Base-by-base conservation (phyloP, 2,329 filamentous ascomycete genomes). In the Penicillium sp. region DNA sequence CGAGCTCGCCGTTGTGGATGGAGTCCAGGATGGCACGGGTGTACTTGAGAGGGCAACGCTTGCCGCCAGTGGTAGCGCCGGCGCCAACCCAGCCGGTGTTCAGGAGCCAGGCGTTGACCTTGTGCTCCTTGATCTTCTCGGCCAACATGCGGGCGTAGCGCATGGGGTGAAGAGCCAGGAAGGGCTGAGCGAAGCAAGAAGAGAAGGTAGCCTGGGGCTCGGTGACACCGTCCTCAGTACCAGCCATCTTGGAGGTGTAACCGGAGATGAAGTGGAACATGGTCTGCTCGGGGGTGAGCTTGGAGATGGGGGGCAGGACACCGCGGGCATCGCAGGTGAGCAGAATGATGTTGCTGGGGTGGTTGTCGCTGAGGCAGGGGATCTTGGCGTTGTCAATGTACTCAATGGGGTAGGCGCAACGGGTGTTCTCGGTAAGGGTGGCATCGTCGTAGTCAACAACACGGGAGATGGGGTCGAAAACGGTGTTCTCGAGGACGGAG, bases 261-360 rank as follows among this genome's bases (percentile, higher is more conserved):
- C 93, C 93, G 17, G 88, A 95, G 75, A 98, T 98, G 83, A 98
- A 98, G 81, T 98, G 93, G 85, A 97, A 98, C 91, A 98, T 97
- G 72, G 89, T 95, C 77, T 97, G 93, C 65, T 88, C 83, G 58
- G 85, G 82, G 78, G 86, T 83, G 69, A 98, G 85, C 80, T 97
- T 97, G 65, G 89, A 96, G 75, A 98, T 97, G 43, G 93, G 93
- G 50, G 93, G 93, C 49, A 98, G 83, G 43, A 98, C 93, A 77
- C 93, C 93, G 61, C 93, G 88, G 53, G 93, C 93, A 66, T 98
- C 93, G 77, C 93, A 98, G 56, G 93, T 98, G 63, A 98, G 84
- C 62, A 98, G 85, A 68, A 98, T 87, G 74, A 98, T 97, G 83
- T 98, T 98, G 72, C 80, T 85, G 61, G 93, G 93, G 78, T 96